These are phyloP conservation scores for Ganoderma leucocontextum DNA, from an alignment of 1,284 basidiomycete species.

Conservation along the genomic window DNA sequence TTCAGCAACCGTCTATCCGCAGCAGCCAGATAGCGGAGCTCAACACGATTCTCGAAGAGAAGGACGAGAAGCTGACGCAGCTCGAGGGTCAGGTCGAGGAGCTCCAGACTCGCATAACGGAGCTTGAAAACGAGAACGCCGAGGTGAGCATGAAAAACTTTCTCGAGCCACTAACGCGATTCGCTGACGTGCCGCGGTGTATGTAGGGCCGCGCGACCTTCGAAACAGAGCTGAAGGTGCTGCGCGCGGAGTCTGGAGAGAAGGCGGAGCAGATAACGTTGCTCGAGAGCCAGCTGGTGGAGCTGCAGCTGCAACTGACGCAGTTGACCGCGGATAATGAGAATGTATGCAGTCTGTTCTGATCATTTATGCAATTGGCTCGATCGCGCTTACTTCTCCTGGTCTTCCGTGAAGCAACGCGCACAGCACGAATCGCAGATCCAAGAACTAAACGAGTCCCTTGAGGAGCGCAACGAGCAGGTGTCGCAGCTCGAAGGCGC, in stretches of 20 bases:
- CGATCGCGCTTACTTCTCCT: constrained; percentile 10
- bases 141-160: constrained; percentile 13
- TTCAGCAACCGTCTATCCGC: constrained; percentile 5
- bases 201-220: constrained; percentile 10
- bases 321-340: constrained; percentile 24
- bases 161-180: background rate
- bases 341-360: constrained; percentile 21
- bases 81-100: constrained; percentile 27
- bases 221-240: constrained; percentile 20
- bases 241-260: constrained; percentile 21
- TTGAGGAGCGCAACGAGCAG: constrained; percentile 30
- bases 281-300: constrained; percentile 30
- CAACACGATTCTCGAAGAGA: constrained; percentile 30
- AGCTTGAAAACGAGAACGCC: constrained; percentile 19
- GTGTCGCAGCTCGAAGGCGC: constrained; percentile 27
- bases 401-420: constrained; percentile 16
- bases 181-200: background rate
- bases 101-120: constrained; percentile 18
- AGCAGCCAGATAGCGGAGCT: constrained; percentile 29
- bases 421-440: constrained; percentile 21
- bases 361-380: background rate
- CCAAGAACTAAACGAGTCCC: constrained; percentile 16
- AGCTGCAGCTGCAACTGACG: constrained; percentile 28
- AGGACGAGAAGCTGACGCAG: constrained; percentile 26
- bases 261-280: constrained; percentile 28